Base-by-base conservation (phyloP, 192 early-diverging fungal species). In the Coemansia sp. region DNA sequence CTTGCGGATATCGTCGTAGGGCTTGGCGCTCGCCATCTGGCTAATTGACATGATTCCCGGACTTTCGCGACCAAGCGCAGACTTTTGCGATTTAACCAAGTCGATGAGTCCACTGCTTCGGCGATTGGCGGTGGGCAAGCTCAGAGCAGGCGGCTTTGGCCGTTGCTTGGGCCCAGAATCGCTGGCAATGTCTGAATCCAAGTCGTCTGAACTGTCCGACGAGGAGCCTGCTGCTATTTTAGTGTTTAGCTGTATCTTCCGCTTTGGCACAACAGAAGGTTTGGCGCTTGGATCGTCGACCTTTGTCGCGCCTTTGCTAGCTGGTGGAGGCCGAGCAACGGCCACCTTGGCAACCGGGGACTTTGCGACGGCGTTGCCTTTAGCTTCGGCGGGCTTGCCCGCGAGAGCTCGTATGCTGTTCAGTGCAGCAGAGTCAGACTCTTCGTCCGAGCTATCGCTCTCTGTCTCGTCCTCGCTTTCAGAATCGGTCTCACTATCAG, bases 1-100 rank as follows among this genome's bases (percentile, higher is more conserved):
- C 70, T 83, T 83, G 66, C 80, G 75, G 18, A 83, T 60, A 18
- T 74, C 72, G 46, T 76, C 80, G 47, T 78, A 83, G 5, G 80
- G 80, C 46, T 70, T 83, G 6, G 69, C 66, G 24, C 64, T 76
- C 2, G 80, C 80, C 47, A 83, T 57, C 70, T 83, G 75, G 39
- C 72, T 74, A 41, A 83, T 78, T 36, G 75, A 78, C 72, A 65
- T 70, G 33, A 83, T 71, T 2, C 62, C 52, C 1, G 68, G 43
- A 22, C 79, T 71, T 16, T 77, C 69, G 20, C 68, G 70, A 15
- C 71, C 69, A 38, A 65, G n/a, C 39, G 69, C 62, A 29, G 43
- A 58, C 18, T 44, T 69, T 39, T 74, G 72, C 39, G 31, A 62
- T 55, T 55, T 71, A 2, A 65, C 80, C 43, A 78, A 49, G 33